phyloP scores from a whole-genome alignment of 495 filamentous ascomycete species.

The Letharia columbiana region DNA sequence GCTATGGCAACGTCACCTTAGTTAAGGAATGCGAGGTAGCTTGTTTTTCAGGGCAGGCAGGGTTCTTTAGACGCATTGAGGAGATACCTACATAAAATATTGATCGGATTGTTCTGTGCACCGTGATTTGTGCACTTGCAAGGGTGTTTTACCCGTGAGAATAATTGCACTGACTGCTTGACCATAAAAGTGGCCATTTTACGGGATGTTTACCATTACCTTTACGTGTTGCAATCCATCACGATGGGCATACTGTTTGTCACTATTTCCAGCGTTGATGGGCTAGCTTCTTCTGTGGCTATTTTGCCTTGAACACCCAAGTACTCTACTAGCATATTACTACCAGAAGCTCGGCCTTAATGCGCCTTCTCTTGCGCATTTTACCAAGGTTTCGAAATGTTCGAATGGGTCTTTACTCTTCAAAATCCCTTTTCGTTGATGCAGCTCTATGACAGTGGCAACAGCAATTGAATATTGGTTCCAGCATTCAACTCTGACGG shows the following conservation, averaged over 20 bases:
- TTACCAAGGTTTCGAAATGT: background rate
- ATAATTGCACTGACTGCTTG: background rate
- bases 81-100: constrained; percentile 31
- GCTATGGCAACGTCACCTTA: constrained; percentile 31
- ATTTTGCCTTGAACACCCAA: background rate
- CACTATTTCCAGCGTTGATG: background rate
- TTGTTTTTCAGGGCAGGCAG: constrained; percentile 2
- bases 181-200: background rate
- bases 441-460: background rate
- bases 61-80: constrained; percentile 18
- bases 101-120: constrained; percentile 7
- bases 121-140: background rate
- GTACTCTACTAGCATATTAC: too few relatives aligned
- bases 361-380: background rate
- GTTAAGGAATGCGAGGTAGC: background rate
- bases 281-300: background rate
- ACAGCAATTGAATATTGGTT: background rate
- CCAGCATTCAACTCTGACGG: background rate
- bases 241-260: background rate
- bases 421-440: background rate
- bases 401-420: background rate
- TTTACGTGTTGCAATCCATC: background rate
- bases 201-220: background rate
- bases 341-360: too few relatives aligned
- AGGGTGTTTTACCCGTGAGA: background rate